Evolutionary conservation across 371 early-diverging fungal species (phyloP), one percentile per base, ranked within the genome.

Genomic region (Apophysomyces variabilis): DNA sequence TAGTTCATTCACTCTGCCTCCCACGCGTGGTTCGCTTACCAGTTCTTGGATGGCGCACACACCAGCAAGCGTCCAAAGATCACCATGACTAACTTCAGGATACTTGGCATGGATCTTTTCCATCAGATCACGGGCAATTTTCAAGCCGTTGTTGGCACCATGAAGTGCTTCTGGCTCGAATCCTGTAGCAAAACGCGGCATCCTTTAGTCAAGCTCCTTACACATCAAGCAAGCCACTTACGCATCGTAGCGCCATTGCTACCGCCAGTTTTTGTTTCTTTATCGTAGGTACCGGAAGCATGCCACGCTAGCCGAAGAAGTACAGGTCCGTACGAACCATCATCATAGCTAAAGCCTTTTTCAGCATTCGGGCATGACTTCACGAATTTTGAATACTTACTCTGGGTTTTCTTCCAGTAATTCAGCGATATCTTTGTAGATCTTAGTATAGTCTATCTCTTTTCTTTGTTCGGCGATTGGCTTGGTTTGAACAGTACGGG

Each of bases 291-390:
- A 18, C 98, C 98, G 54, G 95, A 87, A 7, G 95, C 88, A 81
- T 98, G 98, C 97, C 96, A 96, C 8, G 96, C 96, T 26, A 94
- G 87, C 50, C 94, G 93, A 47, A 97, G 78, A 63, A 98, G 85
- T 18, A 98, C 88, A 13, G 96, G 96, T 5, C 94, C 96, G 72
- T 89, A 87, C 32, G 90, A 91, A 61, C 96, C 97, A 71, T 98
- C 97, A 76, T 98, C 98, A 67, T 93, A 95, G 78, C 79, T 78
- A 66, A 32, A 14, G n/a, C 37, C 8, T 26, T 59, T 46, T 11
- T 56, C 43, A 46, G 16, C n/a, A 37, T 21, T 21, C 26, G 39
- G 56, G 54, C 38, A 44, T 47, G 41, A 50, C 59, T 21, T 60
- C 44, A 38, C 26, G 14, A 21, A 37, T 4, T 3, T 7, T 43